These are phyloP conservation scores for Aspergillus clavatus DNA, from an alignment of 2,329 filamentous ascomycete species.

Conservation along the genomic window DNA sequence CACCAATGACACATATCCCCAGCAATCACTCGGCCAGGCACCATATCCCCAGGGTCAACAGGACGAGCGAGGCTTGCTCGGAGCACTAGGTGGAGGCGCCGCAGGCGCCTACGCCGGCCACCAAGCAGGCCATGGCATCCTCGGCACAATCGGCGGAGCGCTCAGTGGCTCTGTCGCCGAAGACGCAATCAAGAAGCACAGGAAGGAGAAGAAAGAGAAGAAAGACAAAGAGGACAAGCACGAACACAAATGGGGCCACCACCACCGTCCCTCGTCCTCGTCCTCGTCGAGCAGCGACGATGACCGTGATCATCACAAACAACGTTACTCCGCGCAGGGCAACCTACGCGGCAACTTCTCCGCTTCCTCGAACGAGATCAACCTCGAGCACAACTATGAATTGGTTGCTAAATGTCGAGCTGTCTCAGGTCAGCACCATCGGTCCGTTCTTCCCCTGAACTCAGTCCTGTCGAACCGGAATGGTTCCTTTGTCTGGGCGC, in stretches of 20 bases:
- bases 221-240: conserved; percentile 7
- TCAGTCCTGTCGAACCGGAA: conserved; percentile 34
- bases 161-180: conserved; percentile 43
- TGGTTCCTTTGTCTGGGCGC: conserved; percentile 33
- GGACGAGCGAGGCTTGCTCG: conserved; percentile 42
- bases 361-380: conserved; percentile 28
- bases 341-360: conserved; percentile 35
- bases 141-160: conserved; percentile 44
- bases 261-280: not conserved
- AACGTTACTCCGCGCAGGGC: not conserved
- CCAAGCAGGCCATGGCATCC: conserved; percentile 43
- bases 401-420: conserved; percentile 35
- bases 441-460: conserved; percentile 35
- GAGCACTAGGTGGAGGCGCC: conserved; percentile 42
- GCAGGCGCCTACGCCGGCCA: conserved; percentile 42
- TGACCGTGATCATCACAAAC: not conserved
- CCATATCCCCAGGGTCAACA: conserved; percentile 18
- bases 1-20: not conserved
- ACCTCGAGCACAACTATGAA: conserved; percentile 31
- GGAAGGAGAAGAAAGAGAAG: conserved; percentile 19
- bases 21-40: not conserved
- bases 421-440: conserved; percentile 27
- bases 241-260: conserved; percentile 7
- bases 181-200: conserved; percentile 41
- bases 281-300: conserved; percentile 1